These are phyloP conservation scores for Ascochyta viciae-villosae DNA, from an alignment of 2,329 filamentous ascomycete species.

Conservation along the genomic window DNA sequence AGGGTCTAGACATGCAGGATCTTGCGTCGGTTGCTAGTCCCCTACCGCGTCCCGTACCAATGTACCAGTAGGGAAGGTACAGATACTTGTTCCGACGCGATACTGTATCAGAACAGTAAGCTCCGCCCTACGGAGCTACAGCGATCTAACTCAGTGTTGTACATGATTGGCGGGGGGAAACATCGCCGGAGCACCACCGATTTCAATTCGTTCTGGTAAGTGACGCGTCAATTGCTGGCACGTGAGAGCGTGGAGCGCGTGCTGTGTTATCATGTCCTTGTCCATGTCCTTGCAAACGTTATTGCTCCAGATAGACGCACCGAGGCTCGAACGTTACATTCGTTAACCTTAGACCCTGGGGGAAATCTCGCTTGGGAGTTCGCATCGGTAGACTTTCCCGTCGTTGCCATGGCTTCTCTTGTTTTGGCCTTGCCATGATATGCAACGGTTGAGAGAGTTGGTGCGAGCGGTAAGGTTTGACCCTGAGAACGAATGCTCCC, in stretches of 20 bases:
- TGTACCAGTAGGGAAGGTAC: not conserved
- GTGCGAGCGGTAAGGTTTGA: not conserved
- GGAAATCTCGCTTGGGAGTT: not conserved
- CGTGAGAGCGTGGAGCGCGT: constrained; percentile 16
- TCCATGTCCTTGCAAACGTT: constrained; percentile 2
- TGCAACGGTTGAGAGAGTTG: not conserved
- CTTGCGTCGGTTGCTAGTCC: not conserved
- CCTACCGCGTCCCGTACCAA: constrained; percentile 1
- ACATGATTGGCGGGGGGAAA: not conserved
- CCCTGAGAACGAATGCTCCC: not conserved
- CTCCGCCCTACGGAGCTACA: not conserved
- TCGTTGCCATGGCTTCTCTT: not conserved
- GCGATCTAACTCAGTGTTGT: not conserved
- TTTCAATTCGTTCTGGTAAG: too few relatives aligned
- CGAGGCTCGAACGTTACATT: not conserved
- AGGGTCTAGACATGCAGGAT: not conserved
- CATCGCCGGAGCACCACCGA: not conserved
- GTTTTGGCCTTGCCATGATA: not conserved
- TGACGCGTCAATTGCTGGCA: constrained; percentile 2
- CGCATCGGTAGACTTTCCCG: not conserved
- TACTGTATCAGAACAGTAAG: not conserved
- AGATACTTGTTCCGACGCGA: not conserved
- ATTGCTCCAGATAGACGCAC: not conserved
- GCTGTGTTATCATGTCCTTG: not conserved
- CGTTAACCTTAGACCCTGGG: not conserved